These are phyloP conservation scores for Talaromyces sp. DNA, from an alignment of 2,329 filamentous ascomycete genomes.

Conservation along the genomic window DNA sequence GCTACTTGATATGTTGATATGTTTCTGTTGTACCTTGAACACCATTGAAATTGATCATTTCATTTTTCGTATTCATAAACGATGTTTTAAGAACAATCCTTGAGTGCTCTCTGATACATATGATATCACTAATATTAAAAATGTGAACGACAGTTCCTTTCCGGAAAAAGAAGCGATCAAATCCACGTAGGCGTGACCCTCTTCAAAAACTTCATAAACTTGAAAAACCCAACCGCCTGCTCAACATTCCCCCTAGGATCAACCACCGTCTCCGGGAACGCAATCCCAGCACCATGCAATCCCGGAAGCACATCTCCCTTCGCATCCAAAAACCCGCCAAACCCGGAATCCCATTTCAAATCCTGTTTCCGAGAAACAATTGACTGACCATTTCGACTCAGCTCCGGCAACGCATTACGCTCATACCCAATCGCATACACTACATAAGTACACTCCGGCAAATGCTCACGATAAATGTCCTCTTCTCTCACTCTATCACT, in stretches of 20 bases:
- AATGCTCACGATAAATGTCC: conserved; percentile 43
- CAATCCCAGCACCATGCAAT: conserved; percentile 61
- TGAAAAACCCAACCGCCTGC: conserved; percentile 61
- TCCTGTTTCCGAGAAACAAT: conserved; percentile 30
- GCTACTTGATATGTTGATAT: background rate
- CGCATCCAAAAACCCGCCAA: conserved; percentile 49
- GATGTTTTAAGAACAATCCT: background rate
- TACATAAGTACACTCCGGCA: conserved; percentile 53
- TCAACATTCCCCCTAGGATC: conserved; percentile 62
- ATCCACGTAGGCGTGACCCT: conserved; percentile 53
- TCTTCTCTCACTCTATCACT: conserved; percentile 40
- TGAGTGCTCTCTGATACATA: background rate
- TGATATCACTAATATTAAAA: background rate
- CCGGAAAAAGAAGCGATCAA: background rate
- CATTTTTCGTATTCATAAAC: background rate
- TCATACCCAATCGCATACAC: conserved; percentile 61
- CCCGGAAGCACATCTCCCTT: conserved; percentile 47
- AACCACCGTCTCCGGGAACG: conserved; percentile 59
- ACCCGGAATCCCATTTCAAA: conserved; percentile 22
- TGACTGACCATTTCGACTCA: conserved; percentile 37
- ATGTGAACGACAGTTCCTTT: background rate
- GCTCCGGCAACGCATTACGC: conserved; percentile 48
- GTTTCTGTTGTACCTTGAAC: background rate
- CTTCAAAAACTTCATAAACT: conserved; percentile 63
- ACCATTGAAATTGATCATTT: background rate